A percentile compares a stretch with the other conserved stretches of the same genome.
Evolutionary conservation across 176 grass and related monocot species (phyloP).

Genomic region (Puya raimondii): DNA sequence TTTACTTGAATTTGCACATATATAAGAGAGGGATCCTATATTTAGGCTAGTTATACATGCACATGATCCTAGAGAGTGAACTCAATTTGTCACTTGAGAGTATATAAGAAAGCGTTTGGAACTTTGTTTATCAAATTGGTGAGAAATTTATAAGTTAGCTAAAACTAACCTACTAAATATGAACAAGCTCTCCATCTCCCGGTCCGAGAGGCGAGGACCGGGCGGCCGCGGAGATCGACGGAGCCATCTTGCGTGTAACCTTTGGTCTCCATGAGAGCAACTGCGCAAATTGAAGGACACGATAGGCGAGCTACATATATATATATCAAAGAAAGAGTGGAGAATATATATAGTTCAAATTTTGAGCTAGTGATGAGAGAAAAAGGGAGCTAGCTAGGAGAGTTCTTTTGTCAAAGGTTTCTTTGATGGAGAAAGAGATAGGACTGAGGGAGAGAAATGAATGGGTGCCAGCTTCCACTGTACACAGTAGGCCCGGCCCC

Average conservation of each 20-base stretch:
- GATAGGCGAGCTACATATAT: background rate
- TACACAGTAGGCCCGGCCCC: background rate
- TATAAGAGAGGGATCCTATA: too few species aligned
- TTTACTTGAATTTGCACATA: too few species aligned
- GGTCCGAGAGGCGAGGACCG: conserved; percentile 34
- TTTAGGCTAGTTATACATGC: too few species aligned
- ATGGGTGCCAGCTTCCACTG: conserved; percentile 15
- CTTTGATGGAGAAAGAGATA: conserved; percentile 13
- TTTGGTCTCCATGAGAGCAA: conserved; percentile 28
- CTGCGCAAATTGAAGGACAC: background rate
- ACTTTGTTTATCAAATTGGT: background rate
- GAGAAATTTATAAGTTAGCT: background rate
- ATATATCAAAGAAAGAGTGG: background rate
- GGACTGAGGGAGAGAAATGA: background rate
- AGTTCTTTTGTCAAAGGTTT: conserved; percentile 1
- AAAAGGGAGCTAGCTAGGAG: background rate
- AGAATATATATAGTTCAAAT: background rate
- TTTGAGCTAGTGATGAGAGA: conserved; percentile 1
- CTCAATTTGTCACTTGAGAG: too few species aligned
- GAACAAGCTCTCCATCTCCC: conserved; percentile 69
- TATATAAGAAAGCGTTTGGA: background rate
- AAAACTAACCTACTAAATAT: conserved; percentile 51
- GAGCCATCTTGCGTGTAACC: conserved; percentile 55
- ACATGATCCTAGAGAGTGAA: too few species aligned
- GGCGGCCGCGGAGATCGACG: conserved; percentile 52